phyloP scores from a whole-genome alignment of 2,329 filamentous ascomycete genomes.

The Botryotinia calthae region DNA sequence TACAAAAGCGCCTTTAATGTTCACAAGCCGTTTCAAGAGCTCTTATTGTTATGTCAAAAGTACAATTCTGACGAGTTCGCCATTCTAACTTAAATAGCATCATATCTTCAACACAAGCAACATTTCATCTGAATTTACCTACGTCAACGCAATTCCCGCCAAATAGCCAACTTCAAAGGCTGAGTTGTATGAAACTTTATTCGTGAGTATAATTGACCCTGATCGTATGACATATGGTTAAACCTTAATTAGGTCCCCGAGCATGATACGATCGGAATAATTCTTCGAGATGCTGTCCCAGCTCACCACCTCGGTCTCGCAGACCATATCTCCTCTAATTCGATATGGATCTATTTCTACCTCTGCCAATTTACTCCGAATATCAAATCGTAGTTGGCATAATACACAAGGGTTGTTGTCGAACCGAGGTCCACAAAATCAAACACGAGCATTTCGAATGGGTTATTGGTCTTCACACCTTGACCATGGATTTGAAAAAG shows the following conservation, averaged over 20 bases:
- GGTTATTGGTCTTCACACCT: constrained; percentile 46
- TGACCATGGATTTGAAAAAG: constrained; percentile 44
- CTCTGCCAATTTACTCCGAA: constrained; percentile 23
- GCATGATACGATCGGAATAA: constrained; percentile 28
- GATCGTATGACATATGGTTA: background rate
- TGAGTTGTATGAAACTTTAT: background rate
- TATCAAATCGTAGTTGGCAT: constrained; percentile 24
- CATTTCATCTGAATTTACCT: background rate
- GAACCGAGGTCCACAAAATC: background rate
- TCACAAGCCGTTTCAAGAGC: background rate
- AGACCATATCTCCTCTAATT: constrained; percentile 22
- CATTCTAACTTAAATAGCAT: constrained; percentile 5
- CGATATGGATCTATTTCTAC: constrained; percentile 19
- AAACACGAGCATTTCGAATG: constrained; percentile 49
- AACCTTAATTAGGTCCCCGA: constrained; percentile 7
- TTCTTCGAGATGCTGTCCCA: constrained; percentile 33
- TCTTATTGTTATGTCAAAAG: background rate
- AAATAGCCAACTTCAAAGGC: background rate
- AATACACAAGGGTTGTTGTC: constrained; percentile 39
- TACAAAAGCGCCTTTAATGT: background rate
- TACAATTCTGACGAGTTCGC: background rate
- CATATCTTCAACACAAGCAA: background rate
- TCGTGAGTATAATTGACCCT: background rate
- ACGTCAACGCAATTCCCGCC: background rate
- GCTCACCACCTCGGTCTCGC: constrained; percentile 26